Percentiles rank a stretch among this genome's conserved stretches.
Conservation (phyloP, 768 basidiomycete species). For the Leccinum subtestaceum region DNA sequence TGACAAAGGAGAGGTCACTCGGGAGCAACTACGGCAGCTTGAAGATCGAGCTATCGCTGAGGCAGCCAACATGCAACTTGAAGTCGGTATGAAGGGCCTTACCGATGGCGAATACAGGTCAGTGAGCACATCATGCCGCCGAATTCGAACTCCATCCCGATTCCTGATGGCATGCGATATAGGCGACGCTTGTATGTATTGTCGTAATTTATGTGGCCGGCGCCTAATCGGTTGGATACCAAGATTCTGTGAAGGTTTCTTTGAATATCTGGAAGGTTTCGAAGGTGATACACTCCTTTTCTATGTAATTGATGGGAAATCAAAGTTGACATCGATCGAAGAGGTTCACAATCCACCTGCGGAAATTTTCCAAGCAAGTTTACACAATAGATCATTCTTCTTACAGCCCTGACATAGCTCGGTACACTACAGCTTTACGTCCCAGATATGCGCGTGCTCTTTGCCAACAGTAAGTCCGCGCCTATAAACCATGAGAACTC, state of each 20-base stretch:
- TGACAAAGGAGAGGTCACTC: too few relatives aligned
- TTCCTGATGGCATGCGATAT: neutral
- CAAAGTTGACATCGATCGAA: neutral
- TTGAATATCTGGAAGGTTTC: neutral
- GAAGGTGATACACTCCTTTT: neutral
- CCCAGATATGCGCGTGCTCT: slow-evolving; percentile 23
- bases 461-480: slow-evolving; percentile 12
- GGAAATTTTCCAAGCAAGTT: neutral
- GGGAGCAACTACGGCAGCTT: too few relatives aligned
- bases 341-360: neutral
- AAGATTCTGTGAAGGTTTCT: slow-evolving; percentile 20
- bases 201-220: neutral
- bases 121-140: too few relatives aligned
- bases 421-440: slow-evolving; percentile 22
- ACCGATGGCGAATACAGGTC: too few relatives aligned
- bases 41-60: too few relatives aligned
- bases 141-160: too few relatives aligned
- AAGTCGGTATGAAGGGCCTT: too few relatives aligned
- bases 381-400: neutral
- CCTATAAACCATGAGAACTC: neutral
- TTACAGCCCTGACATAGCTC: neutral
- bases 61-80: too few relatives aligned
- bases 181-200: neutral
- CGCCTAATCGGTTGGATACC: neutral
- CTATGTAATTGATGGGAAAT: neutral